phyloP scores from a whole-genome alignment of 179 eudicot genomes.

The Carnegiea gigantea region DNA sequence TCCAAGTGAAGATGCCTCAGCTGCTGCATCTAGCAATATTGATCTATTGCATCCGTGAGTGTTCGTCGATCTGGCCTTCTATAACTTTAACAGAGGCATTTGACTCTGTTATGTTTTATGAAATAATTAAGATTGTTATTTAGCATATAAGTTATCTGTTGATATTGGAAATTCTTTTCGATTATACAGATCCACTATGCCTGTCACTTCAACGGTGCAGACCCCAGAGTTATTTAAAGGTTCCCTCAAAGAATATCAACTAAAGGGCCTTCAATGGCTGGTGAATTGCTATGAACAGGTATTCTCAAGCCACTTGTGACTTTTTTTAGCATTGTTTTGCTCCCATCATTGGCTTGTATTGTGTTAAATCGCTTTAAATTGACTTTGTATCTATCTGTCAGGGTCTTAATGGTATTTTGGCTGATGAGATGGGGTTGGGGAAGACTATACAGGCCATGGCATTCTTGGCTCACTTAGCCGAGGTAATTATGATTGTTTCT shows the following conservation, averaged over 20 bases:
- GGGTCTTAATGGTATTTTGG: conserved; percentile 99
- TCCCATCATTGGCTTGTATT: conserved; percentile 4
- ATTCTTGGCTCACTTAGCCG: conserved; percentile 97
- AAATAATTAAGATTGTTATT: background rate
- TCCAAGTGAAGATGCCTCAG: conserved; percentile 55
- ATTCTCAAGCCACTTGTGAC: background rate
- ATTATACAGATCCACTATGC: conserved; percentile 85
- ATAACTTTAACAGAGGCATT: conserved; percentile 7
- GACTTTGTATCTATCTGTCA: conserved; percentile 25
- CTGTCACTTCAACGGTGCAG: conserved; percentile 85
- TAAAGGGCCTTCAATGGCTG: conserved; percentile 98
- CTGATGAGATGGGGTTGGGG: conserved; percentile 99
- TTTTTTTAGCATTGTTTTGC: conserved; percentile 10
- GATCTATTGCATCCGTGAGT: conserved; percentile 95
- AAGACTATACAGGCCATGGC: conserved; percentile 99
- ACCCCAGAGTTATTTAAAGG: conserved; percentile 92
- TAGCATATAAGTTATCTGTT: background rate
- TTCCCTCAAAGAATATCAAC: conserved; percentile 89
- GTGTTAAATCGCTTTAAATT: conserved; percentile 19
- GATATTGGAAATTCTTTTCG: background rate
- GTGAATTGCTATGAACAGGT: conserved; percentile 99
- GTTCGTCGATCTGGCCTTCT: conserved; percentile 5
- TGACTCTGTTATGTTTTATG: conserved; percentile 2
- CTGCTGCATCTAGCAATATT: conserved; percentile 75
- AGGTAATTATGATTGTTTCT: conserved; percentile 49